phyloP scores from a whole-genome alignment of 352 stramenopile species.

The Globisporangium polare region DNA sequence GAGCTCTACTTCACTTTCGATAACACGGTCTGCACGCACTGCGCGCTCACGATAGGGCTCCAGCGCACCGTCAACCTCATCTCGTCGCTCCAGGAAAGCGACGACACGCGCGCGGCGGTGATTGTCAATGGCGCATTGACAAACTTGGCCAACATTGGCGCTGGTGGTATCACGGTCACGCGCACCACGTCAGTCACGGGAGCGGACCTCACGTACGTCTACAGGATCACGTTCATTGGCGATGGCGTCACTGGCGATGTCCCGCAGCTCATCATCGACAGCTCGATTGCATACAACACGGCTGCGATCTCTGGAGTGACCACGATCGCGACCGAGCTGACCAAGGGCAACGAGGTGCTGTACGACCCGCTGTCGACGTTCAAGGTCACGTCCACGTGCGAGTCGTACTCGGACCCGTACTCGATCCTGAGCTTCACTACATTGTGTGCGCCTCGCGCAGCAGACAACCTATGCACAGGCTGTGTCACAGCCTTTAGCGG shows the following conservation, averaged over 20 bases:
- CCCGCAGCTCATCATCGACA: constrained; percentile 55
- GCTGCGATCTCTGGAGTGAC: constrained; percentile 22
- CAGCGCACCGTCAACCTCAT: constrained; percentile 41
- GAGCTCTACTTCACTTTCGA: constrained; percentile 57
- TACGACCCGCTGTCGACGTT: constrained; percentile 42
- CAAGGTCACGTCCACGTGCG: constrained; percentile 62
- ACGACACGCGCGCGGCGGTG: constrained; percentile 16
- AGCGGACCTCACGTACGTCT: constrained; percentile 67
- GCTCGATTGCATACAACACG: constrained; percentile 29
- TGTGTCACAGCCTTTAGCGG: constrained; percentile 71
- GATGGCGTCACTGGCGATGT: constrained; percentile 84
- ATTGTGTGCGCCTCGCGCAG: constrained; percentile 35
- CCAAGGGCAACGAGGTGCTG: constrained; percentile 39
- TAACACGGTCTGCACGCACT: constrained; percentile 63
- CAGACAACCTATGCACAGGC: constrained; percentile 35
- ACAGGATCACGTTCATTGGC: constrained; percentile 86
- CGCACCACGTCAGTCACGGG: constrained; percentile 17
- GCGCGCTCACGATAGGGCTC: constrained; percentile 53
- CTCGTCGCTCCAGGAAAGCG: constrained; percentile 25
- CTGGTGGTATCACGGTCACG: constrained; percentile 25
- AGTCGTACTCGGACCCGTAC: constrained; percentile 82
- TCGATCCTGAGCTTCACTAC: constrained; percentile 49
- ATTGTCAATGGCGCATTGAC: constrained; percentile 30
- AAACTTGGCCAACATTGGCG: constrained; percentile 54
- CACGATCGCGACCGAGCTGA: constrained; percentile 31